phyloP scores from a whole-genome alignment of 805 yeast genomes.

The Komagataella pastoris region DNA sequence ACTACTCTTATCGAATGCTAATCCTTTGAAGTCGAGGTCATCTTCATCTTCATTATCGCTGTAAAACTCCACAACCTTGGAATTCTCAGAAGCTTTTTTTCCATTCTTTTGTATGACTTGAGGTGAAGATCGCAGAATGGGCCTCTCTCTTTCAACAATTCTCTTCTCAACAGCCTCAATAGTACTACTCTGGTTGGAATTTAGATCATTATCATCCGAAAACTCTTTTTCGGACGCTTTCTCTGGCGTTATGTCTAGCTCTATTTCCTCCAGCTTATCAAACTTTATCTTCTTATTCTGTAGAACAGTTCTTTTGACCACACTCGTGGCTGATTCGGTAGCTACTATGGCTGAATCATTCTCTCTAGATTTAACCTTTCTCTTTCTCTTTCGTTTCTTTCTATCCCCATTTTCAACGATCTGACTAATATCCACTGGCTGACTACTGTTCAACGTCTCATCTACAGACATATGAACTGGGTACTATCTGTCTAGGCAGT shows the following conservation, averaged over 20 bases:
- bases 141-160: neutral
- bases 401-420: neutral
- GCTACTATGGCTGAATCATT: neutral
- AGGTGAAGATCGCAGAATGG: neutral
- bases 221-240: neutral
- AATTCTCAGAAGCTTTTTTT: neutral
- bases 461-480: neutral
- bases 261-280: neutral
- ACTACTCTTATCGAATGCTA: conserved; percentile 1
- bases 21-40: conserved; percentile 6
- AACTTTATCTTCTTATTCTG: neutral
- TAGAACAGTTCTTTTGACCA: neutral
- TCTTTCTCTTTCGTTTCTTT: neutral
- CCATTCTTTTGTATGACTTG: neutral
- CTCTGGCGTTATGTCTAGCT: neutral
- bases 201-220: neutral
- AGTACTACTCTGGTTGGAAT: neutral
- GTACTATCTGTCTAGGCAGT: neutral
- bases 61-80: conserved; percentile 20
- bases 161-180: neutral
- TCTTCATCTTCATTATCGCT: conserved; percentile 19
- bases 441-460: neutral
- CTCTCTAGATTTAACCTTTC: neutral
- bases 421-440: neutral
- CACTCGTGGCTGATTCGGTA: neutral